Evolutionary conservation across 495 filamentous ascomycete species (phyloP).

Genomic region (Lasiosphaeria miniovina): DNA sequence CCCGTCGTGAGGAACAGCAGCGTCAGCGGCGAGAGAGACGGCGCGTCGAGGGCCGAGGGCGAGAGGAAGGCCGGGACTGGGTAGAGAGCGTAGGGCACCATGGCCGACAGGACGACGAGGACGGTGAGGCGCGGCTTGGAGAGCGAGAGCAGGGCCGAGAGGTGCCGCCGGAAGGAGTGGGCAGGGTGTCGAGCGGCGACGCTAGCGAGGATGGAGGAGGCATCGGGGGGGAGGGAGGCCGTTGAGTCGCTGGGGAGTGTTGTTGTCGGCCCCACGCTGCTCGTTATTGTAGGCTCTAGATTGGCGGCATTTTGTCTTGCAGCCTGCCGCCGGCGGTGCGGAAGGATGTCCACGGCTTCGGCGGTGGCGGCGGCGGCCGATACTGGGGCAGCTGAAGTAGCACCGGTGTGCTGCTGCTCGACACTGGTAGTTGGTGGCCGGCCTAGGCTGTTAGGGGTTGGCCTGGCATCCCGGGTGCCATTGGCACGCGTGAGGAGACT

Average conservation of each 20-base stretch:
- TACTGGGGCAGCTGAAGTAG: conserved; percentile 1
- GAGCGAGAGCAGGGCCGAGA: conserved; percentile 86
- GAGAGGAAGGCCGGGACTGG: conserved; percentile 76
- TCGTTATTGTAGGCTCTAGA: conserved; percentile 2
- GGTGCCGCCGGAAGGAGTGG: conserved; percentile 66
- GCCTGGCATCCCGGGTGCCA: conserved; percentile 14
- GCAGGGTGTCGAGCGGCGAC: conserved; percentile 65
- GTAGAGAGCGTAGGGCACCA: conserved; percentile 88
- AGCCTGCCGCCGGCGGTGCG: conserved; percentile 43
- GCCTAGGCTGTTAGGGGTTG: background rate
- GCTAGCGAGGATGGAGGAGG: conserved; percentile 74
- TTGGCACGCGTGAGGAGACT: conserved; percentile 29
- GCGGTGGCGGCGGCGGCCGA: background rate
- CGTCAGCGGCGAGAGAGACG: conserved; percentile 84
- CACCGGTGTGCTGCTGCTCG: conserved; percentile 8
- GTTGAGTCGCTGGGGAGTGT: conserved; percentile 18
- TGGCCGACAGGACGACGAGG: conserved; percentile 86
- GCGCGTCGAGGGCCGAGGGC: conserved; percentile 64
- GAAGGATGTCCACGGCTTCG: conserved; percentile 26
- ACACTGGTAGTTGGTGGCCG: conserved; percentile 8
- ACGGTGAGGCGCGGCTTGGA: conserved; percentile 93
- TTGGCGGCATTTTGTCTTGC: conserved; percentile 26
- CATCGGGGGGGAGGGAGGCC: conserved; percentile 65
- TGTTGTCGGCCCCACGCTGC: background rate
- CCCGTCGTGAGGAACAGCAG: conserved; percentile 88